These are phyloP conservation scores for Podaxis mareebaensis DNA, from an alignment of 768 basidiomycete genomes.

Conservation along the genomic window DNA sequence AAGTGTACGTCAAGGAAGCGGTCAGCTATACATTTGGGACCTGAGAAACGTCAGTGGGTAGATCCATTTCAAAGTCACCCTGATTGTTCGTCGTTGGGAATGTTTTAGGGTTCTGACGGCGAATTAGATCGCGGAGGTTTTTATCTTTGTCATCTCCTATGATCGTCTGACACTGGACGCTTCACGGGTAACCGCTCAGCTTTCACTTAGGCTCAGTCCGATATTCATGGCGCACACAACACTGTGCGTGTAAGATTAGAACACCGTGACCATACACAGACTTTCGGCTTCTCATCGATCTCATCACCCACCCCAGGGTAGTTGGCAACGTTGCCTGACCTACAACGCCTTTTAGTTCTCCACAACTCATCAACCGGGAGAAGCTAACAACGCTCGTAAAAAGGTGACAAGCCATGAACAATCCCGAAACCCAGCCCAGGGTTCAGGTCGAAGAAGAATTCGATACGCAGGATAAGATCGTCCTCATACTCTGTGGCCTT, in stretches of 20 bases:
- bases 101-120: background rate
- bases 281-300: background rate
- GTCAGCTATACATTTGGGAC: background rate
- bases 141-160: background rate
- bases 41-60: background rate
- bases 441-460: constrained; percentile 17
- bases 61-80: background rate
- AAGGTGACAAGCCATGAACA: background rate
- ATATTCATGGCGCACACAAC: background rate
- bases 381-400: background rate
- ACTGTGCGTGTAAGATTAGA: background rate
- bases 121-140: background rate
- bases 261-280: background rate
- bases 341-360: background rate
- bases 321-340: background rate
- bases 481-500: constrained; percentile 74
- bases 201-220: background rate
- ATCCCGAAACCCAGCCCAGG: background rate
- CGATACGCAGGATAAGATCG: constrained; percentile 42
- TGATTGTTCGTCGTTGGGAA: background rate
- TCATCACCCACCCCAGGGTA: background rate
- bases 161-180: background rate
- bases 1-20: background rate
- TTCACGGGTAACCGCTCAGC: background rate
- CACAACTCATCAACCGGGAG: background rate